Evolutionary conservation across 179 eudicot genomes (phyloP).

Genomic region (Corrigiola litoralis): DNA sequence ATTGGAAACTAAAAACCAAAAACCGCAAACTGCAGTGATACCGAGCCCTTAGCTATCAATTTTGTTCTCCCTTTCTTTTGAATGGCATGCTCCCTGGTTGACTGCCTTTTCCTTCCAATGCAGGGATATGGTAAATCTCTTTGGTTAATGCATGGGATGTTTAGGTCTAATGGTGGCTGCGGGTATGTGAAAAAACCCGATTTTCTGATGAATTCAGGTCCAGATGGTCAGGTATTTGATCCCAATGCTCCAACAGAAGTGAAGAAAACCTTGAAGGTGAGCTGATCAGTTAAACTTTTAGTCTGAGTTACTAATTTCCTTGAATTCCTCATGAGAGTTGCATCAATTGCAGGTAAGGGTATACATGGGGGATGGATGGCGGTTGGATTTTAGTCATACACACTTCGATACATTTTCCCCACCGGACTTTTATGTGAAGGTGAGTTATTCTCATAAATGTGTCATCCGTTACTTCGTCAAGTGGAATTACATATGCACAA

Average conservation of each 20-base stretch:
- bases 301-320: background rate
- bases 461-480: background rate
- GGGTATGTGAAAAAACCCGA: constrained; percentile 88
- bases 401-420: constrained; percentile 77
- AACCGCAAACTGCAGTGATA: too few relatives aligned
- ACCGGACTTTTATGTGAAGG: constrained; percentile 75
- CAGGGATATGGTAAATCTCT: constrained; percentile 85
- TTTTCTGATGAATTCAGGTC: constrained; percentile 43
- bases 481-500: too few relatives aligned
- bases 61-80: too few relatives aligned
- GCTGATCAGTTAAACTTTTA: background rate
- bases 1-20: too few relatives aligned
- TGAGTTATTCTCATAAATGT: constrained; percentile 1
- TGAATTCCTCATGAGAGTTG: background rate
- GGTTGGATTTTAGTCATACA: constrained; percentile 56
- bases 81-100: too few relatives aligned
- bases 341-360: constrained; percentile 46
- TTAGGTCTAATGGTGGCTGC: constrained; percentile 79
- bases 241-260: constrained; percentile 50
- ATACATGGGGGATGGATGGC: constrained; percentile 91
- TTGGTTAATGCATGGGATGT: constrained; percentile 87
- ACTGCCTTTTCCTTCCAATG: constrained; percentile 4
- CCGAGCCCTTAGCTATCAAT: too few relatives aligned
- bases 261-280: constrained; percentile 66
- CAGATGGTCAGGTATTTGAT: constrained; percentile 52